Conservation (phyloP, 2,329 filamentous ascomycete species). For the Neofusicoccum sp. region DNA sequence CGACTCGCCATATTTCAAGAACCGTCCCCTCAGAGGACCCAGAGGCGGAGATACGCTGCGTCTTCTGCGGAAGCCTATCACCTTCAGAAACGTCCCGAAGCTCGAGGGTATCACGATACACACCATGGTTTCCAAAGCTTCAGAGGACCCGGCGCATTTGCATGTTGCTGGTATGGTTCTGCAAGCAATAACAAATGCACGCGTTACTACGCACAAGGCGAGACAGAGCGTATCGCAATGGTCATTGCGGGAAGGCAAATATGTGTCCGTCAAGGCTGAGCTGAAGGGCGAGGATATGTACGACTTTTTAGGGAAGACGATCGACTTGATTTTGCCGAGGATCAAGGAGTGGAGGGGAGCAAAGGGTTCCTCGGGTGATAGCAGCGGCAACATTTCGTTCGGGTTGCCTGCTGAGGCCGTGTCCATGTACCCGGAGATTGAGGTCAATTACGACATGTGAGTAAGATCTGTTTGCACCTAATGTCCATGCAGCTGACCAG, state of each 20-base stretch:
- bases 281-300: slow-evolving; percentile 78
- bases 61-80: slow-evolving; percentile 65
- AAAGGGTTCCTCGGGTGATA: slow-evolving; percentile 76
- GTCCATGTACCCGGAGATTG: slow-evolving; percentile 86
- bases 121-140: slow-evolving; percentile 66
- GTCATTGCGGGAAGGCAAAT: slow-evolving; percentile 68
- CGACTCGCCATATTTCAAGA: slow-evolving; percentile 91
- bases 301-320: slow-evolving; percentile 84
- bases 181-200: slow-evolving; percentile 79
- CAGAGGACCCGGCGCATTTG: slow-evolving; percentile 69
- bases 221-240: slow-evolving; percentile 72
- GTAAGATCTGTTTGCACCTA: slow-evolving; percentile 36
- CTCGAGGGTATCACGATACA: slow-evolving; percentile 80
- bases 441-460: slow-evolving; percentile 89
- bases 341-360: slow-evolving; percentile 95
- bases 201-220: slow-evolving; percentile 67
- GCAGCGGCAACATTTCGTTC: slow-evolving; percentile 80
- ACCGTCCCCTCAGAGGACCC: slow-evolving; percentile 79
- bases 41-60: slow-evolving; percentile 72
- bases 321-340: slow-evolving; percentile 86
- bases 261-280: slow-evolving; percentile 73
- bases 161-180: slow-evolving; percentile 81
- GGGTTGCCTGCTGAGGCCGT: slow-evolving; percentile 75
- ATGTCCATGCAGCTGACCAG: slow-evolving; percentile 34
- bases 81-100: slow-evolving; percentile 81